phyloP scores from a whole-genome alignment of 805 yeast genomes.

The Barnettozyma botsteinii region DNA sequence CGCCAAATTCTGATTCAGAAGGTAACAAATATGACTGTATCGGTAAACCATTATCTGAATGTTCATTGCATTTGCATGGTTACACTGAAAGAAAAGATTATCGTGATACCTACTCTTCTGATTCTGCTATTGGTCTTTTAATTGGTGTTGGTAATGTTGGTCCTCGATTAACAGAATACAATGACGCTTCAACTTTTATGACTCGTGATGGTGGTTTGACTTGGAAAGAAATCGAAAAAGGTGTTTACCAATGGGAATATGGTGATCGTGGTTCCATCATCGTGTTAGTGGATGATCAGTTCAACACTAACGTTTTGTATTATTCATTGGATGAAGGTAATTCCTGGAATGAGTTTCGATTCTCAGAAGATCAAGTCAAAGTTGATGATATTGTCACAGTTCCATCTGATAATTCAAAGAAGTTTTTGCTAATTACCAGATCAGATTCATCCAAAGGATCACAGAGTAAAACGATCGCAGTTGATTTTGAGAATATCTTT shows the following conservation, averaged over 20 bases:
- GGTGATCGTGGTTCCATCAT: slow-evolving; percentile 92
- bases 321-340: slow-evolving; percentile 79
- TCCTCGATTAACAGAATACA: slow-evolving; percentile 38
- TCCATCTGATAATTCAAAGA: slow-evolving; percentile 81
- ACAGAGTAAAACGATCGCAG: slow-evolving; percentile 39
- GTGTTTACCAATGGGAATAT: slow-evolving; percentile 85
- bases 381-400: slow-evolving; percentile 79
- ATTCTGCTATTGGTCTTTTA: slow-evolving; percentile 83
- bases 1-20: slow-evolving; percentile 62
- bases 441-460: slow-evolving; percentile 40
- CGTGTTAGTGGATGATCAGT: slow-evolving; percentile 57
- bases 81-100: slow-evolving; percentile 81
- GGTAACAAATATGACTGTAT: slow-evolving; percentile 54
- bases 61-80: slow-evolving; percentile 84
- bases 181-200: slow-evolving; percentile 64
- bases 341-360: slow-evolving; percentile 63
- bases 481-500: slow-evolving; percentile 52
- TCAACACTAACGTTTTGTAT: slow-evolving; percentile 48
- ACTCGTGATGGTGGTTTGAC: slow-evolving; percentile 84
- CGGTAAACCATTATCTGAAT: slow-evolving; percentile 45
- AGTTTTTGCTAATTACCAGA: slow-evolving; percentile 58
- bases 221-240: slow-evolving; percentile 76
- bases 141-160: slow-evolving; percentile 92
- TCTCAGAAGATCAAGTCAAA: slow-evolving; percentile 48
- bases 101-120: slow-evolving; percentile 81